phyloP scores from a whole-genome alignment of 192 early-diverging fungal genomes.

The Backusella westeae region DNA sequence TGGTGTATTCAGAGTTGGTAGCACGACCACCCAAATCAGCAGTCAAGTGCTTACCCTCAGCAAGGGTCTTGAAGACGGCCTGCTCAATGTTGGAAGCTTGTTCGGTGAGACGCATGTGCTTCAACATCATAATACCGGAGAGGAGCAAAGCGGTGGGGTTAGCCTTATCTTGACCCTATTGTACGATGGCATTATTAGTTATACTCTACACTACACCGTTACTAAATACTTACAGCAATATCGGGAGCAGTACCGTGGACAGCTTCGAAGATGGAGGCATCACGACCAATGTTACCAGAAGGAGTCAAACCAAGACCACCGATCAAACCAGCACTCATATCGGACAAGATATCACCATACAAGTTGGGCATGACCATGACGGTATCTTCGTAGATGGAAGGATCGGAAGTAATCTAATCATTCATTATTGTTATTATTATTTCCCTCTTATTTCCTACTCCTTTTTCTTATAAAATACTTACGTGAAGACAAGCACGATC shows the following conservation, averaged over 20 bases:
- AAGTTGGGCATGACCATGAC: conserved; percentile 99
- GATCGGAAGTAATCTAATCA: conserved; percentile 91
- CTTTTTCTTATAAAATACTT: background rate
- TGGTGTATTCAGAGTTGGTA: conserved; percentile 81
- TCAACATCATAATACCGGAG: conserved; percentile 96
- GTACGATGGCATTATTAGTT: background rate
- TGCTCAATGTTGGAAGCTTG: conserved; percentile 84
- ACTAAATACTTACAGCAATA: conserved; percentile 72
- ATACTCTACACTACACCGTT: background rate
- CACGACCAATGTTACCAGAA: conserved; percentile 97
- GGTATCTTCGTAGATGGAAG: conserved; percentile 80
- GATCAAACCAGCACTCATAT: conserved; percentile 97
- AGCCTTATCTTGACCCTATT: conserved; percentile 66
- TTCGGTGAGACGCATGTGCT: conserved; percentile 86
- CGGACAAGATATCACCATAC: conserved; percentile 98
- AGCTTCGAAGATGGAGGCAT: conserved; percentile 97
- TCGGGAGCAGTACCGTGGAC: conserved; percentile 97
- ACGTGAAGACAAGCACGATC: conserved; percentile 88
- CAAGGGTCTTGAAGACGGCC: conserved; percentile 93
- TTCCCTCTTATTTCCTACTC: too few relatives aligned
- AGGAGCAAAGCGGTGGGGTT: conserved; percentile 95
- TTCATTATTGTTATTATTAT: background rate
- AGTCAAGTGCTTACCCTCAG: conserved; percentile 86
- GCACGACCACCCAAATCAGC: conserved; percentile 89
- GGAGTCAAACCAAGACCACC: conserved; percentile 98